Evolutionary conservation across 257 asterid genomes (phyloP).

Genomic region (Solanum sejunctum): DNA sequence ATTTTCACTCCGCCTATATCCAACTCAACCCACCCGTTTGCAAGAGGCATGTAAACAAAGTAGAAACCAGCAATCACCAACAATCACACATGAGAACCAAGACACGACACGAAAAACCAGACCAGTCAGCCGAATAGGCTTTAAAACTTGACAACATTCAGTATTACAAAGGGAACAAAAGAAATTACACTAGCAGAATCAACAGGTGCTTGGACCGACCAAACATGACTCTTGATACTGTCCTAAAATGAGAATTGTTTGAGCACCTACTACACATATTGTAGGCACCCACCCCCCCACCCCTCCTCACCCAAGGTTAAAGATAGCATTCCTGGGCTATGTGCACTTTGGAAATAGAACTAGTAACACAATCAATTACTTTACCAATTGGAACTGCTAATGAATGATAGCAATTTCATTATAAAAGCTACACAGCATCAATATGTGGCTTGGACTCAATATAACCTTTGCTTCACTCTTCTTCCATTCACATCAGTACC

Average conservation of each 20-base stretch:
- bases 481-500: conserved; percentile 7
- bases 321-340: not conserved
- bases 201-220: not conserved
- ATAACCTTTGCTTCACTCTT: conserved; percentile 6
- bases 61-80: not conserved
- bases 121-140: not conserved
- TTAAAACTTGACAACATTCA: not conserved
- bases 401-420: not conserved
- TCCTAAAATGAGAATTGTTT: not conserved
- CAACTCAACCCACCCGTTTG: not conserved
- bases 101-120: not conserved
- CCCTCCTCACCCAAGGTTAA: not conserved
- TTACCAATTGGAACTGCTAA: not conserved
- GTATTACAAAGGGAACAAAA: not conserved
- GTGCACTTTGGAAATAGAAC: not conserved
- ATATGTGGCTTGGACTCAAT: not conserved
- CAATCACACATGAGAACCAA: not conserved
- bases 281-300: not conserved
- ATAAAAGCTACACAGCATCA: not conserved
- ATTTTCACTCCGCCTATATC: not conserved
- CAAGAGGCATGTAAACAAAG: not conserved
- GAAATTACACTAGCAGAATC: not conserved
- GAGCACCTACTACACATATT: not conserved
- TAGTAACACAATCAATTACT: not conserved
- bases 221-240: not conserved